Conservation (phyloP, 805 yeast species). For the Clavispora fructus region DNA sequence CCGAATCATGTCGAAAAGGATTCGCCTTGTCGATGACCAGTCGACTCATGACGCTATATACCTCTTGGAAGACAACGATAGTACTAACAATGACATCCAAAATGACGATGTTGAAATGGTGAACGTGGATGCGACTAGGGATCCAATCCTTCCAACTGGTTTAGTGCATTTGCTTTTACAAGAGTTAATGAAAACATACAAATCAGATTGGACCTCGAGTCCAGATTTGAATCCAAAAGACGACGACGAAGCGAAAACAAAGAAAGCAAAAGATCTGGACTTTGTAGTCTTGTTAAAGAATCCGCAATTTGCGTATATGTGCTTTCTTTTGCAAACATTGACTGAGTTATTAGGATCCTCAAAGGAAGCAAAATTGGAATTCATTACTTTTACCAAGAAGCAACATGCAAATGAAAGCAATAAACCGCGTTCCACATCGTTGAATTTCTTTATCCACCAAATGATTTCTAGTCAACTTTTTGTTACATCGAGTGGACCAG, state of each 20-base stretch:
- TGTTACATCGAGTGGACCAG: slow-evolving; percentile 32
- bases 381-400: slow-evolving; percentile 71
- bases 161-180: slow-evolving; percentile 58
- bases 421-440: slow-evolving; percentile 71
- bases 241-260: neutral
- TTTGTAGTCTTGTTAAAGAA: slow-evolving; percentile 36
- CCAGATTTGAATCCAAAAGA: slow-evolving; percentile 11
- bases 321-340: slow-evolving; percentile 62
- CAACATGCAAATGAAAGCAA: slow-evolving; percentile 27
- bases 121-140: slow-evolving; percentile 14
- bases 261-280: slow-evolving; percentile 7
- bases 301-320: slow-evolving; percentile 56
- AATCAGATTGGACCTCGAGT: slow-evolving; percentile 32
- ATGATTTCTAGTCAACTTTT: slow-evolving; percentile 54
- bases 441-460: slow-evolving; percentile 74
- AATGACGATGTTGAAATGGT: slow-evolving; percentile 24
- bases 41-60: slow-evolving; percentile 19
- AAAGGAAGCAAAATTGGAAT: slow-evolving; percentile 74
- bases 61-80: slow-evolving; percentile 12
- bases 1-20: slow-evolving; percentile 37
- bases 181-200: slow-evolving; percentile 52
- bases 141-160: slow-evolving; percentile 37
- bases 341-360: slow-evolving; percentile 75
- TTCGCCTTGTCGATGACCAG: slow-evolving; percentile 39
- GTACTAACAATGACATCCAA: slow-evolving; percentile 4